phyloP scores from a whole-genome alignment of 23 red algal species.

The Gracilaria gracilis region DNA sequence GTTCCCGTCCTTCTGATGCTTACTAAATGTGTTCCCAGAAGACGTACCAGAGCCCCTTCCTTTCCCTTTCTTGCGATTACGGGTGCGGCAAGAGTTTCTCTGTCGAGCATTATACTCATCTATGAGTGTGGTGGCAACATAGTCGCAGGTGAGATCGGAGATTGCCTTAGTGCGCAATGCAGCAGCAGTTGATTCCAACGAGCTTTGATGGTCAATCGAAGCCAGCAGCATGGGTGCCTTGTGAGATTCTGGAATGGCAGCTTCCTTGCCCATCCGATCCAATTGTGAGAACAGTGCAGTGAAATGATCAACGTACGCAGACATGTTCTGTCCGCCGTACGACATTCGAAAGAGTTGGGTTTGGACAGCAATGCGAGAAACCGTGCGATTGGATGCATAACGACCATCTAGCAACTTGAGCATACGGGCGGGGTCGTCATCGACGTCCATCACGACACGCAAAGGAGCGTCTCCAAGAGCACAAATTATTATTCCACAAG shows the following conservation, averaged over 20 bases:
- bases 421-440: too few species aligned
- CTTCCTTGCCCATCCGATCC: conserved; percentile 7
- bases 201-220: not conserved
- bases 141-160: conserved; percentile 13
- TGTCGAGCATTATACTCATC: conserved; percentile 23
- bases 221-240: conserved; percentile 8
- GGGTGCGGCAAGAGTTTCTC: not conserved
- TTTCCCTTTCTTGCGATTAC: not conserved
- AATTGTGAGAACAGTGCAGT: not conserved
- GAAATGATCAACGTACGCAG: too few species aligned
- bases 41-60: not conserved
- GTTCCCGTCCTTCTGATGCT: too few species aligned
- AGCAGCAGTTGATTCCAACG: conserved; percentile 1
- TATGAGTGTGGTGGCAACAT: conserved; percentile 19
- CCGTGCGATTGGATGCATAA: too few species aligned
- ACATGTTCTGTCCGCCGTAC: too few species aligned
- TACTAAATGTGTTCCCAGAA: too few species aligned
- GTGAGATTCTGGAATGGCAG: not conserved
- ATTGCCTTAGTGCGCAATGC: conserved; percentile 20
- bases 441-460: too few species aligned
- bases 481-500: too few species aligned
- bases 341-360: too few species aligned
- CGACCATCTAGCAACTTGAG: too few species aligned
- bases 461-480: too few species aligned
- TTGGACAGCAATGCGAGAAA: too few species aligned